Evolutionary conservation across 192 early-diverging fungal species (phyloP).

Genomic region (Gonapodya sp.): DNA sequence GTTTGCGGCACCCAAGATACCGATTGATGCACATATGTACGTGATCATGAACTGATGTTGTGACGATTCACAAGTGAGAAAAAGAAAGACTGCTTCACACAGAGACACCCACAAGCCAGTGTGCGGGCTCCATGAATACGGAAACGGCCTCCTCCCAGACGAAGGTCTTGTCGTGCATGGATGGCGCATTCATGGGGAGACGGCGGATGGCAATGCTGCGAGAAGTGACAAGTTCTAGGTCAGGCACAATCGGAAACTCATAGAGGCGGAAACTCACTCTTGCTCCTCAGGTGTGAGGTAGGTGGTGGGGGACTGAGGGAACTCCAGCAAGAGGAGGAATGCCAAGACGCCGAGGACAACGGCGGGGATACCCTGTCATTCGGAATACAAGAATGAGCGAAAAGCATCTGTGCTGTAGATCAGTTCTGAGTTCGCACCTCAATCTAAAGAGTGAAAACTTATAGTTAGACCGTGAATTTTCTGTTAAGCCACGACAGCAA

Average conservation of each 20-base stretch:
- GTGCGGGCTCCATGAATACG: neutral
- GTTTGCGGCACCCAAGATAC: neutral
- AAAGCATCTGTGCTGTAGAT: too few relatives aligned
- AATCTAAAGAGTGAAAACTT: neutral
- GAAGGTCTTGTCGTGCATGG: neutral
- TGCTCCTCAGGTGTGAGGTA: neutral
- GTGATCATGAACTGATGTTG: neutral
- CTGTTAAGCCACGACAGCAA: too few relatives aligned
- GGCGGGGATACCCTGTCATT: constrained; percentile 7
- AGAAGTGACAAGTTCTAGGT: neutral
- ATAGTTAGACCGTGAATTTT: too few relatives aligned
- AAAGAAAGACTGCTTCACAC: too few relatives aligned
- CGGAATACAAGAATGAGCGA: too few relatives aligned
- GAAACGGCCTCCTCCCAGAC: neutral
- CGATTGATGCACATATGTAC: neutral
- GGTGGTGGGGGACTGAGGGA: neutral
- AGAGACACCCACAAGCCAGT: neutral
- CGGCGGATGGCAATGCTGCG: constrained; percentile 9
- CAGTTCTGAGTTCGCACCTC: neutral
- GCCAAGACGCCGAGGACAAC: neutral
- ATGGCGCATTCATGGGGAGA: neutral
- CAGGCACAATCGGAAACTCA: neutral
- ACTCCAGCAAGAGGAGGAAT: neutral
- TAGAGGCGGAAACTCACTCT: neutral
- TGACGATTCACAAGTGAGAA: too few relatives aligned